A percentile compares a stretch with the other conserved stretches of the same genome.
Evolutionary conservation across 2,329 filamentous ascomycete genomes (phyloP).

Genomic region (Ambrosiella cleistominuta): DNA sequence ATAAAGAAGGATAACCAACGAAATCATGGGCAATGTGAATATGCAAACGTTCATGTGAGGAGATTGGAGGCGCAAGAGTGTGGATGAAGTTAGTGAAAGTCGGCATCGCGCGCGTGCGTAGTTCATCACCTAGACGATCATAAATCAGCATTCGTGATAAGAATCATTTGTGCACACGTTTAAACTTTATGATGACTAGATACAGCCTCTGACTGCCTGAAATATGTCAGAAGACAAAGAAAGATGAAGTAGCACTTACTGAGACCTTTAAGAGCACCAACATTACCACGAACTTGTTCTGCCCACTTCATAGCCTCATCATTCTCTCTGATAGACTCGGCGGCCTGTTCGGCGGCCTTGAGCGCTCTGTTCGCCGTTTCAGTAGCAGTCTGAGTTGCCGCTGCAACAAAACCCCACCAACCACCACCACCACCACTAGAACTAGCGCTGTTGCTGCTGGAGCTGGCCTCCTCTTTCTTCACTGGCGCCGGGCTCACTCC

Average conservation of each 20-base stretch:
- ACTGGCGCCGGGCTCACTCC: background rate
- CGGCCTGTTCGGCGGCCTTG: conserved; percentile 81
- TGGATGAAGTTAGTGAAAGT: conserved; percentile 92
- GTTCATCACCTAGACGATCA: conserved; percentile 52
- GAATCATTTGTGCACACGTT: background rate
- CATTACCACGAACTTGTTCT: conserved; percentile 80
- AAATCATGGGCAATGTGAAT: conserved; percentile 97
- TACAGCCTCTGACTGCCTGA: too few relatives aligned
- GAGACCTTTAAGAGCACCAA: conserved; percentile 56
- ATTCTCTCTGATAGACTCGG: conserved; percentile 89
- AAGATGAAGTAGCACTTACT: conserved; percentile 32
- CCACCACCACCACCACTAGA: conserved; percentile 50
- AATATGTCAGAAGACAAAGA: background rate
- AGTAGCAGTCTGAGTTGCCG: conserved; percentile 41
- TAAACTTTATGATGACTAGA: too few relatives aligned
- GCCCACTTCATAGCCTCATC: conserved; percentile 95
- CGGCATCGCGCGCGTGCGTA: conserved; percentile 71
- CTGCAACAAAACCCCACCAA: conserved; percentile 64
- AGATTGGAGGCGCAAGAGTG: conserved; percentile 88
- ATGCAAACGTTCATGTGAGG: conserved; percentile 86
- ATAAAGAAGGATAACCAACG: conserved; percentile 81
- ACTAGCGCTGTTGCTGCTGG: background rate
- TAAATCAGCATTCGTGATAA: background rate
- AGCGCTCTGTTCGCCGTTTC: conserved; percentile 44
- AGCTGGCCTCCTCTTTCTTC: background rate